Conservation (phyloP, 345 rosid genomes). For the Microcos paniculata region DNA sequence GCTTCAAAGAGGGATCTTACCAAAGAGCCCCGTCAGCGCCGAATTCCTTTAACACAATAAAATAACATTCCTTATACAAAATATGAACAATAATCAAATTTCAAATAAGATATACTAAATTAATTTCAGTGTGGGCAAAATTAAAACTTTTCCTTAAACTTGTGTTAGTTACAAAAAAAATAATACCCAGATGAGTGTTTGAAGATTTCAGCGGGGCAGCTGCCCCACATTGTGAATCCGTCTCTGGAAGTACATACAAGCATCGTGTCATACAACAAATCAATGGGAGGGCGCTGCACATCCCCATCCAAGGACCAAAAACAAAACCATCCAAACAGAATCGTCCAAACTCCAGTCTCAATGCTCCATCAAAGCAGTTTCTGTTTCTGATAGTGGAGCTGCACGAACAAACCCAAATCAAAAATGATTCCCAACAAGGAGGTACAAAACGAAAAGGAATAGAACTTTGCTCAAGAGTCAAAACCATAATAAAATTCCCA, state of each 20-base stretch:
- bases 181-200: background rate
- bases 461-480: background rate
- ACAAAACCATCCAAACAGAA: conserved; percentile 21
- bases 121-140: background rate
- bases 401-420: conserved; percentile 27
- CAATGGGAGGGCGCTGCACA: conserved; percentile 23
- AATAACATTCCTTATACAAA: background rate
- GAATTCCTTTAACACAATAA: no score
- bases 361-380: conserved; percentile 75
- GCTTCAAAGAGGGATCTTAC: conserved; percentile 1
- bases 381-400: conserved; percentile 89
- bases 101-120: background rate
- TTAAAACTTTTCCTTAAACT: background rate
- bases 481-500: background rate
- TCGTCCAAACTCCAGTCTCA: conserved; percentile 28
- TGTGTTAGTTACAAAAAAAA: background rate
- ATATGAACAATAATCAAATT: background rate
- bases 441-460: background rate
- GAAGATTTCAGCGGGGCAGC: background rate
- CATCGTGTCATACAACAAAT: conserved; percentile 23
- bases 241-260: conserved; percentile 15
- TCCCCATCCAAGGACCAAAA: conserved; percentile 20
- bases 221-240: background rate
- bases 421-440: background rate
- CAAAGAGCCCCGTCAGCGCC: background rate